Evolutionary conservation across 202 grass and related monocot species (phyloP), one percentile per base, ranked within the genome.

Genomic region (Setaria italica): DNA sequence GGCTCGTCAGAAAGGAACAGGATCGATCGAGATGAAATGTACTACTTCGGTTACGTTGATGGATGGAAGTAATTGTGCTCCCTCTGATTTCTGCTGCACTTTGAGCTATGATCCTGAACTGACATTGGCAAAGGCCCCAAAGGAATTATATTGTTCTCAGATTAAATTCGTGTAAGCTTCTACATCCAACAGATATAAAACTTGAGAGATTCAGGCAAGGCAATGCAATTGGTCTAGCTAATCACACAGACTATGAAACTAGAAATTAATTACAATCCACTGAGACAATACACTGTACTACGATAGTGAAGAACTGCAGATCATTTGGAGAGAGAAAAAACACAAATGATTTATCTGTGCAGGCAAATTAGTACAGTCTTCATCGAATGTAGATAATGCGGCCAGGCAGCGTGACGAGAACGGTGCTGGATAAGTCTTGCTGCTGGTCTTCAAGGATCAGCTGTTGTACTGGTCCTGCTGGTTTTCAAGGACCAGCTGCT

Each of bases 11-110:
- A 57, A 80, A 55, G 47, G 48, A 29, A 80, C 46, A 50, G n/a
- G 13, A 47, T 56, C 17, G 72, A n/a, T 55, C 32, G 50, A 80
- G n/a, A 70, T 59, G 50, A 85, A 75, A 65, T 66, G 69, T n/a
- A 11, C 6, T n/a, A 11, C 6, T 73, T 55, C 21, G 20, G 82
- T 77, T 77, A 5, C 32, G 10, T 17, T 16, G 45, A 47, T 47
- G 45, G 51, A 62, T 78, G 7, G 51, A 46, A 17, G 60, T 63
- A 30, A 59, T 30, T 46, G 37, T 50, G 32, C 41, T 33, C 29
- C 60, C 29, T 64, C 25, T 64, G 29, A 33, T 66, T 66, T 37
- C 63, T 37, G 63, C 5, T 17, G 37, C 37, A 41, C 5, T 41
- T 6, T 41, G 39, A 64, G 30, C 62, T 34, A 7, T 64, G 62